These are phyloP conservation scores for Penicillium verhagenii DNA, from an alignment of 495 filamentous ascomycete genomes.

Conservation along the genomic window DNA sequence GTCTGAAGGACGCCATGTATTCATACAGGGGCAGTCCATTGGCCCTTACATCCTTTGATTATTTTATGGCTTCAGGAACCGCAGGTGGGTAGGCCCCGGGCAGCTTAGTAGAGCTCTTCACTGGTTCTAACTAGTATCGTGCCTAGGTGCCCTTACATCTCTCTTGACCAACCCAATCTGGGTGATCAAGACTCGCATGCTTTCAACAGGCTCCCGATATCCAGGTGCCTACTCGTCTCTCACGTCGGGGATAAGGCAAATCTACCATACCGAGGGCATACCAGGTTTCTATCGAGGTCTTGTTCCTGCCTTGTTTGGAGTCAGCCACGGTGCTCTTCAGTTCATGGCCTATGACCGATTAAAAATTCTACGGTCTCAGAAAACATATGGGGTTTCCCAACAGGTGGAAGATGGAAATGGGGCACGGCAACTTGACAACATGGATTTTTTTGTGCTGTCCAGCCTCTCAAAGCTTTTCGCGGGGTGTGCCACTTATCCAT, in stretches of 20 bases:
- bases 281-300: conserved; percentile 82
- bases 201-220: conserved; percentile 69
- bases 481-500: conserved; percentile 84
- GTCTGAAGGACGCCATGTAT: conserved; percentile 51
- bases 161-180: conserved; percentile 93
- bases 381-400: background rate
- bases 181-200: conserved; percentile 98
- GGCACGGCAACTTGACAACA: conserved; percentile 56
- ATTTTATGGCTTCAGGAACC: conserved; percentile 74
- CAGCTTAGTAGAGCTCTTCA: background rate
- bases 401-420: conserved; percentile 2
- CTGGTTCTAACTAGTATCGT: background rate
- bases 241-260: conserved; percentile 60
- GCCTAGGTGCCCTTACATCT: conserved; percentile 63
- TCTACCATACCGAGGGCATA: conserved; percentile 68
- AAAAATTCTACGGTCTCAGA: conserved; percentile 55
- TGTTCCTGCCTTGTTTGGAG: conserved; percentile 80
- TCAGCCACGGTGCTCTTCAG: conserved; percentile 90
- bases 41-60: conserved; percentile 68
- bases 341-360: conserved; percentile 94
- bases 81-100: conserved; percentile 55
- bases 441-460: conserved; percentile 75
- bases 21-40: conserved; percentile 12
- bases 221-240: conserved; percentile 83
- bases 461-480: conserved; percentile 85